Percentiles rank a stretch among this genome's conserved stretches.
Evolutionary conservation across 2,329 filamentous ascomycete species (phyloP).

Genomic region (Clonostachys sp.): DNA sequence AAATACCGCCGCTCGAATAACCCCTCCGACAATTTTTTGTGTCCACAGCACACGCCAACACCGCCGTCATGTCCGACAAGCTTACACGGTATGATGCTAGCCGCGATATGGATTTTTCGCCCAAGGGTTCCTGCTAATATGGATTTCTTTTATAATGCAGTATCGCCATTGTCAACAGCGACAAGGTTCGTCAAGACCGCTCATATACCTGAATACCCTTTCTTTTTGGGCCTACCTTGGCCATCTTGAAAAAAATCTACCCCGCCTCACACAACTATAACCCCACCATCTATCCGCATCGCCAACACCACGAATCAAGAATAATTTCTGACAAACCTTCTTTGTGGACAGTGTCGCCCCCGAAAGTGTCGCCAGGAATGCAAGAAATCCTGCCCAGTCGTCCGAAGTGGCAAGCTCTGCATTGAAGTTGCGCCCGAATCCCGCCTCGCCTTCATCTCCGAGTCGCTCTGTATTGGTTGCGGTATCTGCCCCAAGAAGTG

Average conservation of each 20-base stretch:
- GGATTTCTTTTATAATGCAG: constrained; percentile 36
- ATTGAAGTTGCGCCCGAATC: constrained; percentile 88
- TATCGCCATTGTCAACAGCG: constrained; percentile 97
- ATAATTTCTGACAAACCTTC: constrained; percentile 12
- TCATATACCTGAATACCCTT: constrained; percentile 12
- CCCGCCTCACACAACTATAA: not conserved
- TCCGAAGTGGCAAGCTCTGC: constrained; percentile 94
- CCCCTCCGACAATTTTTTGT: constrained; percentile 2
- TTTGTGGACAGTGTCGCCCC: constrained; percentile 27
- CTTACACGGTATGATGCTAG: constrained; percentile 74
- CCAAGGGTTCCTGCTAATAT: constrained; percentile 15
- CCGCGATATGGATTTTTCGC: not conserved
- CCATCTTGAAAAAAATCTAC: constrained; percentile 6
- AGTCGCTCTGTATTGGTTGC: constrained; percentile 93
- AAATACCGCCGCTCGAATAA: constrained; percentile 7
- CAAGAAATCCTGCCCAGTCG: constrained; percentile 97
- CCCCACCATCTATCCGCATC: constrained; percentile 5
- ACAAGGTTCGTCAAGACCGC: constrained; percentile 68
- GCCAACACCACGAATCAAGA: not conserved
- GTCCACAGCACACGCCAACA: constrained; percentile 2
- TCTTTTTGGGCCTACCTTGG: constrained; percentile 5
- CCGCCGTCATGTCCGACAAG: constrained; percentile 77
- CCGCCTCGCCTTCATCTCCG: constrained; percentile 97
- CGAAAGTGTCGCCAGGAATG: constrained; percentile 96
- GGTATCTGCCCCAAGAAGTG: constrained; percentile 99